Conservation (phyloP, 129 eudicot species). For the sunflower (Helianthus annuus) region HanXRQr2.0-SUNRISE NC_035437.2:102825630-102826129, state of each 20-base stretch:
- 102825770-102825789: conserved; percentile 20
- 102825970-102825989: too few species aligned
- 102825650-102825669: conserved; percentile 21
- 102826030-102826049: too few species aligned
- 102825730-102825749: not conserved
- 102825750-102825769: conserved; percentile 25
- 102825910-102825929: too few species aligned
- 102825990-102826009: too few species aligned
- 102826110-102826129: too few species aligned
- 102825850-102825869: conserved; percentile 1
- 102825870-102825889: conserved; percentile 28
- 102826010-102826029: too few species aligned
- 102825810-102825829: conserved; percentile 10
- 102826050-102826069: too few species aligned
- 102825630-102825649: conserved; percentile 12
- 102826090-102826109: too few species aligned
- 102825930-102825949: too few species aligned
- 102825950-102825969: too few species aligned
- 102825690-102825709: conserved; percentile 37
- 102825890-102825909: conserved; percentile 9
- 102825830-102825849: conserved; percentile 12
- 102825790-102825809: conserved; percentile 34
- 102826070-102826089: too few species aligned
- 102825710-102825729: conserved; percentile 7
- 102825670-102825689: conserved; percentile 23